These are phyloP conservation scores for Mucor saturninus DNA, from an alignment of 371 early-diverging fungal species.

Conservation along the genomic window DNA sequence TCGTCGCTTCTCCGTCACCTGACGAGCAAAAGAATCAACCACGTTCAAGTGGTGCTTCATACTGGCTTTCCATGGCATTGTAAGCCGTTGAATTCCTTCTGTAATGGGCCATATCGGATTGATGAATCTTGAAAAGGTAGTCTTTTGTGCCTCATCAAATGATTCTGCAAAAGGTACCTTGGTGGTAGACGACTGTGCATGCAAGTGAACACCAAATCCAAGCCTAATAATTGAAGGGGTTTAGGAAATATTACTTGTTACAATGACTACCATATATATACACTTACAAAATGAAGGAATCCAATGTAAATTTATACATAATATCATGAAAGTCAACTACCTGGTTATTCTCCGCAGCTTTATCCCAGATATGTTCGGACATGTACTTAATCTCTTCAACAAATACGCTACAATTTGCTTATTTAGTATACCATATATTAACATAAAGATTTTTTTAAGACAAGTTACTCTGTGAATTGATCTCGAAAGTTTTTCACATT, in stretches of 20 bases:
- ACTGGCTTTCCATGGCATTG: slow-evolving; percentile 37
- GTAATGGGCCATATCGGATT: slow-evolving; percentile 58
- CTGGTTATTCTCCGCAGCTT: slow-evolving; percentile 31
- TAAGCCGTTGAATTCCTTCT: slow-evolving; percentile 35
- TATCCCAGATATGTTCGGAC: slow-evolving; percentile 35
- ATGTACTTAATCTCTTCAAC: slow-evolving; percentile 35
- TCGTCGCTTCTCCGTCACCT: slow-evolving; percentile 51
- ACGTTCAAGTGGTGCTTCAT: slow-evolving; percentile 50
- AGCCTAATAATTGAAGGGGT: slow-evolving; percentile 15
- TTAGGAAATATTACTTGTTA: background rate
- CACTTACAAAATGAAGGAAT: slow-evolving; percentile 54
- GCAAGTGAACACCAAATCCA: slow-evolving; percentile 58
- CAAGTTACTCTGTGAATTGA: slow-evolving; percentile 50
- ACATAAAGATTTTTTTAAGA: background rate
- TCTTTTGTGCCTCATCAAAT: slow-evolving; percentile 52
- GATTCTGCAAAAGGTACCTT: slow-evolving; percentile 54
- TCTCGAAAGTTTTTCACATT: slow-evolving; percentile 59
- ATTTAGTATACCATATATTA: background rate
- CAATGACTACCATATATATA: too few species aligned
- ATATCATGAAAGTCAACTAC: slow-evolving; percentile 63
- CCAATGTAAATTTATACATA: slow-evolving; percentile 63
- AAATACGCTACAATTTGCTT: slow-evolving; percentile 31
- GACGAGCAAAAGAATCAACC: slow-evolving; percentile 53
- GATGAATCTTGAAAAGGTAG: slow-evolving; percentile 48
- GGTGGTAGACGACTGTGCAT: slow-evolving; percentile 34